Conservation (phyloP, 2,329 filamentous ascomycete species). For the Dothideomycetes sp. region DNA sequence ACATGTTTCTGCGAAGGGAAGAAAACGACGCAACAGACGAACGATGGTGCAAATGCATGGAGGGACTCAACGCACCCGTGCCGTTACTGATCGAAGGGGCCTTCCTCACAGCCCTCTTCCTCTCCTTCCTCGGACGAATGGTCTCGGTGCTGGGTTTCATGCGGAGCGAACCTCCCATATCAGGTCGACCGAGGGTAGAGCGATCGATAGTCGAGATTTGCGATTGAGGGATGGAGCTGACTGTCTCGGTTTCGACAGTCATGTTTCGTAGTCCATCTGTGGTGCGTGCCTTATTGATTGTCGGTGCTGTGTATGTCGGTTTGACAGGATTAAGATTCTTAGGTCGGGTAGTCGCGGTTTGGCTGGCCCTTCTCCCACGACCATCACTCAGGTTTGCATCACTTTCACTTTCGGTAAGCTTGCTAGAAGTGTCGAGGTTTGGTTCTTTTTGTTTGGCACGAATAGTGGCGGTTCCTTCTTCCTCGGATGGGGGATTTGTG, state of each 20-base stretch:
- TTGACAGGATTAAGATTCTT: constrained; percentile 45
- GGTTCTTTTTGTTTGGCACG: constrained; percentile 39
- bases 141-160: constrained; percentile 91
- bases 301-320: constrained; percentile 59
- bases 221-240: constrained; percentile 80
- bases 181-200: constrained; percentile 49
- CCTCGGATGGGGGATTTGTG: constrained; percentile 21
- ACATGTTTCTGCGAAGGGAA: constrained; percentile 8
- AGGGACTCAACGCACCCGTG: constrained; percentile 54
- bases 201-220: constrained; percentile 57
- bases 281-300: constrained; percentile 54
- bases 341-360: constrained; percentile 14
- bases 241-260: constrained; percentile 96
- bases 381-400: constrained; percentile 47
- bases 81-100: constrained; percentile 60
- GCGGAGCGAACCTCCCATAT: constrained; percentile 63
- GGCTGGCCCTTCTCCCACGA: constrained; percentile 12
- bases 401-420: constrained; percentile 52
- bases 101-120: constrained; percentile 71
- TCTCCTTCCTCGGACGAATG: constrained; percentile 87
- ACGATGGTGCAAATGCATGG: constrained; percentile 20
- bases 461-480: constrained; percentile 18
- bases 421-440: constrained; percentile 29
- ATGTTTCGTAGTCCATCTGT: constrained; percentile 78
- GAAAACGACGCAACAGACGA: constrained; percentile 16